Evolutionary conservation across 2,329 filamentous ascomycete species (phyloP), one percentile per base, ranked within the genome.

Genomic region (Penicillium psychrosexuale): DNA sequence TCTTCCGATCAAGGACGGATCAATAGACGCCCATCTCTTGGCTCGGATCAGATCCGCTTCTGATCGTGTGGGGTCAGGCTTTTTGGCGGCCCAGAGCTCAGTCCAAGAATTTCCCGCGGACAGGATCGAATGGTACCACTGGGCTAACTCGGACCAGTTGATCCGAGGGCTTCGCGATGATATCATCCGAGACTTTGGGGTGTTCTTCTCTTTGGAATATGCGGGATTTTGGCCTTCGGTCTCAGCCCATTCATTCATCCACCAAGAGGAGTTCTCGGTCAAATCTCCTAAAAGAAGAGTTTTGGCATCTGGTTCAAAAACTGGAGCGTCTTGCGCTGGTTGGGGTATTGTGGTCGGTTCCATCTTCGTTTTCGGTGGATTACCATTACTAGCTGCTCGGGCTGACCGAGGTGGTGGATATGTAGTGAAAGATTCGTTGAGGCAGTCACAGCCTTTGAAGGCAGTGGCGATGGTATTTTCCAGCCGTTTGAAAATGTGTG

Each of bases 241-340:
- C 68, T 73, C 58, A 62, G 66, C 63, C 65, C 82, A 78, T 46
- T 80, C 80, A 1, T 87, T 88, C 44, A 87, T 86, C 89, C 89
- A 93, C 90, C 89, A 93, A 8, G 82, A 83, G 2, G 88, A 89
- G 66, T 94, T 94, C 68, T 94, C 90, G 1, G 86, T 88, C 61
- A 92, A 80, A 64, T 92, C 84, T 2, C 89, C 89, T 2, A 92
- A 71, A 7, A 91, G 77, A 19, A 93, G 75, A 5, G 88, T 82
- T 66, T 91, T 94, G 1, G 87, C 83, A 68, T 94, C 90, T 19
- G 91, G 73, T 47, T 89, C 86, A 34, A 81, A 80, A 3, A 85
- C 71, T 27, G 75, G 74, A 40, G 73, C 69, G 55, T 75, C 76
- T 9, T 59, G 58, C 27, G 61, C 49, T 40, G 63, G 30, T 22